Percentiles rank a stretch among this genome's conserved stretches.
These are phyloP conservation scores for Candida stauntonica DNA, from an alignment of 805 yeast genomes.

Conservation along the genomic window DNA sequence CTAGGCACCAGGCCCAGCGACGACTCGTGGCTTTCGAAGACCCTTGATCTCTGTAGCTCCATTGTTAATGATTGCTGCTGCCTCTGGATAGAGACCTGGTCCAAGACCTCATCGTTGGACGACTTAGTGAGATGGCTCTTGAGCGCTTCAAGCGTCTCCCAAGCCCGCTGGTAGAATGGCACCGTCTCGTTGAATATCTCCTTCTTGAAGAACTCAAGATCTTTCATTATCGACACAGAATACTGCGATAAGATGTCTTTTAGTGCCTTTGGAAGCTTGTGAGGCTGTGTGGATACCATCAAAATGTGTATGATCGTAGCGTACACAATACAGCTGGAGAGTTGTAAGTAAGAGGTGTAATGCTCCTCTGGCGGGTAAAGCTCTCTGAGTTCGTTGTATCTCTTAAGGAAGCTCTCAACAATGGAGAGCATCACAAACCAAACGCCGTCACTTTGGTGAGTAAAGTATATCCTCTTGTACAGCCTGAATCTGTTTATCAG, in stretches of 20 bases:
- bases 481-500: constrained; percentile 16
- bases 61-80: constrained; percentile 10
- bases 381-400: constrained; percentile 15
- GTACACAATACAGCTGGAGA: constrained; percentile 14
- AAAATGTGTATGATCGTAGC: constrained; percentile 12
- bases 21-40: constrained; percentile 19
- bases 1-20: constrained; percentile 19
- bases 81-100: constrained; percentile 1
- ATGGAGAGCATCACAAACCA: constrained; percentile 24
- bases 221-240: constrained; percentile 8
- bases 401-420: constrained; percentile 19
- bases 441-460: constrained; percentile 12
- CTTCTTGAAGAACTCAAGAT: constrained; percentile 11
- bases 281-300: constrained; percentile 13
- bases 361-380: constrained; percentile 16
- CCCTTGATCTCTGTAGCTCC: constrained; percentile 15
- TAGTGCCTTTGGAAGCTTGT: constrained; percentile 13
- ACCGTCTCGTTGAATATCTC: constrained; percentile 15
- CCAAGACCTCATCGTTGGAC: no score
- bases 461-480: constrained; percentile 17
- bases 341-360: constrained; percentile 11
- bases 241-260: constrained; percentile 13
- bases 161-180: constrained; percentile 18
- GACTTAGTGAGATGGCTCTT: background rate
- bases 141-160: constrained; percentile 8